Evolutionary conservation across 306 rosid genomes (phyloP).

Genomic region (Vigna trinervia): DNA sequence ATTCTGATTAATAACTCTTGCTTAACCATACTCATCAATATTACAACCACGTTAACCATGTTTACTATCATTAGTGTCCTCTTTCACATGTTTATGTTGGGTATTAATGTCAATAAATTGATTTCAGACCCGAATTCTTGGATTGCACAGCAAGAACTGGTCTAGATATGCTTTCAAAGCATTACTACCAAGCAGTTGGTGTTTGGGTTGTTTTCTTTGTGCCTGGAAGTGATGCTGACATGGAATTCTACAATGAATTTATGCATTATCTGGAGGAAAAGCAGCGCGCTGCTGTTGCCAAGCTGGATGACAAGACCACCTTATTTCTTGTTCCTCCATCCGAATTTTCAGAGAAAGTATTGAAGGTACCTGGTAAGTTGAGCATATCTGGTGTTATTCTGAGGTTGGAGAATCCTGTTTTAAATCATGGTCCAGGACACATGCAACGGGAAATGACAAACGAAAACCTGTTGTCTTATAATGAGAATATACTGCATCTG

Average conservation of each 20-base stretch:
- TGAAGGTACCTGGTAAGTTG: constrained; percentile 93
- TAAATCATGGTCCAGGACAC: constrained; percentile 57
- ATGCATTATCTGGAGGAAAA: constrained; percentile 95
- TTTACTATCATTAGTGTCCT: constrained; percentile 4
- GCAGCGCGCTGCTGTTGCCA: constrained; percentile 92
- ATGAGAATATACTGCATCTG: constrained; percentile 53
- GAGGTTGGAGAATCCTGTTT: constrained; percentile 80
- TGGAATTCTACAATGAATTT: constrained; percentile 86
- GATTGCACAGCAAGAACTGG: constrained; percentile 99
- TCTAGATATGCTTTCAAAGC: constrained; percentile 96
- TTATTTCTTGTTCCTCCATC: constrained; percentile 99
- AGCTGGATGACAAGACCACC: constrained; percentile 87
- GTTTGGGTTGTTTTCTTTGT: constrained; percentile 98
- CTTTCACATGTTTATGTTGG: constrained; percentile 36
- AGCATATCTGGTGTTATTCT: constrained; percentile 95
- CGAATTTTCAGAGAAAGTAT: constrained; percentile 86
- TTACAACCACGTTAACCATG: constrained; percentile 15
- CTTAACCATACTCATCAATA: constrained; percentile 14
- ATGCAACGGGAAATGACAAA: constrained; percentile 60
- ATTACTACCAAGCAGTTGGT: constrained; percentile 91
- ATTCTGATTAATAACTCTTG: constrained; percentile 34
- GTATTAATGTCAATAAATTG: constrained; percentile 41
- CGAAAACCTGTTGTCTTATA: constrained; percentile 46
- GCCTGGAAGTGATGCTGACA: constrained; percentile 91
- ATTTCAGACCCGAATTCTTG: constrained; percentile 90